Base-by-base conservation (phyloP, 139 green algal genomes). In the Chlamydomonas sphaeroides region DNA sequence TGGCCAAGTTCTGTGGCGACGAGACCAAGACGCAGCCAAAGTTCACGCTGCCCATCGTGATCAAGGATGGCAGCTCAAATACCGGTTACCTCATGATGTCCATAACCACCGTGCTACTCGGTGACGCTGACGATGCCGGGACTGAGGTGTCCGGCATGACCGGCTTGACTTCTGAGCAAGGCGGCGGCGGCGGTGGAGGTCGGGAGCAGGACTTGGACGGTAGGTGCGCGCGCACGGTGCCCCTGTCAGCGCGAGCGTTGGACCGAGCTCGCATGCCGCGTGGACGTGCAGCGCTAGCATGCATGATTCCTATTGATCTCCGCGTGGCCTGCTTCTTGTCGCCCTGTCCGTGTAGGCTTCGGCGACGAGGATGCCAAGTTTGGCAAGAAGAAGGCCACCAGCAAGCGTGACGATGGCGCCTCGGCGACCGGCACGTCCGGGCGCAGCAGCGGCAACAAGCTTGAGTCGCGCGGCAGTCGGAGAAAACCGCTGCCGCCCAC, bases 81-180 rank as follows among this genome's bases (percentile, higher is more conserved):
- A 91, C 82, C 18, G 88, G 85, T 2, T 92, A 90, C 68, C 51
- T 92, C 15, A 90, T 87, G 59, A 28, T 92, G 41, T 10, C 63
- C 23, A 86, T 92, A 25, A 86, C 74, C 20, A 68, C 78, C 21
- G 83, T 88, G 23, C 38, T 73, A 21, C 45, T 92, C n/a, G 79
- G 68, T 0, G 85, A 78, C 21, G 28, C 73, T 1, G 71, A 83
- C 28, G 85, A 88, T 26, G 88, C 88, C 39, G 83, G 68, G 15
- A 92, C 88, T 14, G 88, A 89, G 78, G 85, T 92, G 65, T 92
- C 88, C 4, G 88, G 85, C 35, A 67, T 91, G 14, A 91, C 88
- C 28, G 88, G 88, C 6, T 51, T 91, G 26, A 91, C 87, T 32
- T 80, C 68, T 33, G 66, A 88, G 28, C 68, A 67, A n/a, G 71